A percentile compares a stretch with the other conserved stretches of the same genome.
phyloP scores from a whole-genome alignment of 306 rosid species.

The Trifolium pratense region DNA sequence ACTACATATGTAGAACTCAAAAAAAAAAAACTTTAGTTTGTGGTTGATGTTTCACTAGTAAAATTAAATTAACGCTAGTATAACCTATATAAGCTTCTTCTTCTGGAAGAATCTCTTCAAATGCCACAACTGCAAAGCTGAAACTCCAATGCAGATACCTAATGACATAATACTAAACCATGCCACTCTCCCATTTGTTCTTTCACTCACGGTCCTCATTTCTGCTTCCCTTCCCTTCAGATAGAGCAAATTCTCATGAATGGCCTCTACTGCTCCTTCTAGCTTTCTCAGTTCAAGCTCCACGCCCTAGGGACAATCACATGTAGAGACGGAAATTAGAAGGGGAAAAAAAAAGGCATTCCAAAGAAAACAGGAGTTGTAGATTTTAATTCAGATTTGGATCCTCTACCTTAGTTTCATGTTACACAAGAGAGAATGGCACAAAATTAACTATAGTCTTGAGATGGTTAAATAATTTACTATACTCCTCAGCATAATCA shows the following conservation, averaged over 20 bases:
- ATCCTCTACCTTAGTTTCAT: too few species aligned
- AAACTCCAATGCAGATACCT: conserved; percentile 76
- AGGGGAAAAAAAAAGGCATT: background rate
- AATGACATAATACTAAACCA: conserved; percentile 79
- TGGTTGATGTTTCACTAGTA: conserved; percentile 25
- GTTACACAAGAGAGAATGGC: too few species aligned
- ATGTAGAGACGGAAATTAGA: conserved; percentile 22
- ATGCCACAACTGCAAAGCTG: conserved; percentile 76
- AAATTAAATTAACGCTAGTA: conserved; percentile 29
- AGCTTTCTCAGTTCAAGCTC: conserved; percentile 92
- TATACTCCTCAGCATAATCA: too few species aligned
- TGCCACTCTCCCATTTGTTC: conserved; percentile 78
- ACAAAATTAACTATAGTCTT: too few species aligned
- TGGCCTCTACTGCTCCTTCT: conserved; percentile 89
- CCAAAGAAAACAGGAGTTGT: conserved; percentile 4
- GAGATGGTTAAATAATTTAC: too few species aligned
- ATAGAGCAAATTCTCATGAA: conserved; percentile 81
- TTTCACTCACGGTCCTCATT: conserved; percentile 84
- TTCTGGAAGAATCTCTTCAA: conserved; percentile 87
- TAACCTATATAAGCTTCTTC: conserved; percentile 84
- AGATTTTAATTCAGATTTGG: conserved; percentile 23
- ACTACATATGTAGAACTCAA: conserved; percentile 28
- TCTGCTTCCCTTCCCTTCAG: conserved; percentile 90
- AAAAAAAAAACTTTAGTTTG: background rate
- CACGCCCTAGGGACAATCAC: conserved; percentile 62